Evolutionary conservation across 1,139 yeast species (phyloP), one percentile per base, ranked within the genome.

Genomic region (Pichia sp.): DNA sequence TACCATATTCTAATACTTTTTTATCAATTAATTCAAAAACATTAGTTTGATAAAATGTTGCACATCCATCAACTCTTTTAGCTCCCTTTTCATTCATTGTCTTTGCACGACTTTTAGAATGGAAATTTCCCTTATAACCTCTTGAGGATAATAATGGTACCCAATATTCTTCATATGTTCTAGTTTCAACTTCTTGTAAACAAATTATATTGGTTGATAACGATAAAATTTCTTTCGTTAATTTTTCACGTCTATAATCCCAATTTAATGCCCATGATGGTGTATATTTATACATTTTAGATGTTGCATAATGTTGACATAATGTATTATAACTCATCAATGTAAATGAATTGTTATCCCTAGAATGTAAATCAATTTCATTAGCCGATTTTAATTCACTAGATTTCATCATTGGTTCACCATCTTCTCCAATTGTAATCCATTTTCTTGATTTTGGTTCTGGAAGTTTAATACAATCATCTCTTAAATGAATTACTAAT

Each of bases 251-350:
- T 70, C 99, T 84, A 70, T 85, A 90, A n/a, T 86, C 87, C 98
- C 98, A 91, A 51, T 83, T 81, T 58, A 93, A 77, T 8, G 98
- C 99, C 99, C 99, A 93, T 2, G 96, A 83, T 33, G 98, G 98
- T 2, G 98, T 90, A 67, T 88, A 93, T 62, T 87, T 91, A 68
- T 88, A 95, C 86, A 91, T 78, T 67, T 83, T 87, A 25, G 95
- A 79, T 11, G 97, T 90, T 5, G 98, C 98, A 72, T 91, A 91
- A 67, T 87, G 95, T 67, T 93, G 98, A 70, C 99, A 93, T 65
- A 93, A 75, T 3, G 96, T 88, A 68, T 93, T 93, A 73, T 90
- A 93, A 47, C 91, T 83, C 77, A 89, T 76, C 51, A 91, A 73
- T 0, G 96, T 87, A 67, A 93, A 90, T 18, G 76, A 54, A 44